Percentiles rank a stretch among this genome's conserved stretches.
Conservation (phyloP, 768 basidiomycete genomes). For the Leucocoprinus leucothites region DNA sequence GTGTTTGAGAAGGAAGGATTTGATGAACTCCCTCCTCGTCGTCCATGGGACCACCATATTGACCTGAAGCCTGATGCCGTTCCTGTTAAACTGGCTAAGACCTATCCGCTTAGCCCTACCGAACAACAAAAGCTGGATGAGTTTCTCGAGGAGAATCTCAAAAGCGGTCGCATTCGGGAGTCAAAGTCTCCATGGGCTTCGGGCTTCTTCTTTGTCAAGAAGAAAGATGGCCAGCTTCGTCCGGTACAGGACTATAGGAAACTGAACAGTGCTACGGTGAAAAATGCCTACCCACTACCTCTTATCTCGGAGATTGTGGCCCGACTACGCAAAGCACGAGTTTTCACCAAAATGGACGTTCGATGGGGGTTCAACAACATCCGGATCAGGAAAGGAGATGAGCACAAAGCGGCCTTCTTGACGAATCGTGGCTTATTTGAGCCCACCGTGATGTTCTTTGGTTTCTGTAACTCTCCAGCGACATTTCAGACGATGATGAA, state of each 20-base stretch:
- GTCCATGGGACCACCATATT: constrained; percentile 6
- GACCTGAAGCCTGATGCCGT: constrained; percentile 17
- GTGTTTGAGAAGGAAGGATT: too few relatives aligned
- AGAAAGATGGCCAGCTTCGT: constrained; percentile 18
- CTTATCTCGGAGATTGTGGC: constrained; percentile 24
- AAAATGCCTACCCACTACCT: constrained; percentile 31
- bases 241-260: constrained; percentile 30
- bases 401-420: constrained; percentile 43
- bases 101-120: constrained; percentile 16
- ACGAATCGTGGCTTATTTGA: constrained; percentile 33
- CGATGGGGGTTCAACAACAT: constrained; percentile 34
- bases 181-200: constrained; percentile 22
- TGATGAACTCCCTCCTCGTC: not conserved
- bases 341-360: constrained; percentile 34
- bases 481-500: constrained; percentile 35
- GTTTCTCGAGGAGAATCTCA: constrained; percentile 5
- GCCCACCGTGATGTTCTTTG: constrained; percentile 36
- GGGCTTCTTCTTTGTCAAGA: constrained; percentile 25
- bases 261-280: constrained; percentile 30
- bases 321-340: constrained; percentile 17
- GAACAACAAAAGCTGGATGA: constrained; percentile 20
- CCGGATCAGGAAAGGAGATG: constrained; percentile 32
- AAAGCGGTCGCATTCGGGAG: constrained; percentile 17
- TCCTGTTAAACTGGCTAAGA: constrained; percentile 16
- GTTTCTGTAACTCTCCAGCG: constrained; percentile 29